Conservation (phyloP, 345 rosid genomes). For the Eucalyptus pumila region DNA sequence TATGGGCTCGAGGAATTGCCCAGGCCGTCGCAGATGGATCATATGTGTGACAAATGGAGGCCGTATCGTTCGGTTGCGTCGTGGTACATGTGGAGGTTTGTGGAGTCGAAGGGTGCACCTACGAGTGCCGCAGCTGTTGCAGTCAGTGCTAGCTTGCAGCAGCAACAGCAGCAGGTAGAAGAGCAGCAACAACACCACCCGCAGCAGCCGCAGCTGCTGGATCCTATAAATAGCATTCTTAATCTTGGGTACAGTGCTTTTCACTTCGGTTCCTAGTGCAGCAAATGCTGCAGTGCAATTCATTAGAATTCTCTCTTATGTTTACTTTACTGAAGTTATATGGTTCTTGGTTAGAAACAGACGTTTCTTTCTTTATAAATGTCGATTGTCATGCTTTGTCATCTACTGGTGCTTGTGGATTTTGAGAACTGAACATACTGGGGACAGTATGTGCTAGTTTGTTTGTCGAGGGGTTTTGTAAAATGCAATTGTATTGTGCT, state of each 20-base stretch:
- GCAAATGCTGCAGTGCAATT: not conserved
- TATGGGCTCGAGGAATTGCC: conserved; percentile 73
- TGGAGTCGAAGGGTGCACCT: conserved; percentile 61
- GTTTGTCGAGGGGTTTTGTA: not conserved
- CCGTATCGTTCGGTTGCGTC: conserved; percentile 93
- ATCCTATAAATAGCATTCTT: conserved; percentile 80
- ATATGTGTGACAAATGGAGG: conserved; percentile 85
- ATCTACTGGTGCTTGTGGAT: not conserved
- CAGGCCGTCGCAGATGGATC: conserved; percentile 92
- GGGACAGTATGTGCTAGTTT: not conserved
- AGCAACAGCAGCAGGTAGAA: conserved; percentile 34
- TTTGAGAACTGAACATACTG: not conserved
- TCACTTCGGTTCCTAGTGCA: conserved; percentile 3
- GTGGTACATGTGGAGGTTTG: conserved; percentile 86
- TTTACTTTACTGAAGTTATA: not conserved
- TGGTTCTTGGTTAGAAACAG: not conserved
- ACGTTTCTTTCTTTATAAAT: not conserved
- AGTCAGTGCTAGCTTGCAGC: conserved; percentile 32
- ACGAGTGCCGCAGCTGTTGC: conserved; percentile 52
- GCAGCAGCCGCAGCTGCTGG: conserved; percentile 61
- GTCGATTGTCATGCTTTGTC: not conserved
- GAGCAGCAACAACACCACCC: conserved; percentile 21
- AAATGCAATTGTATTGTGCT: not conserved
- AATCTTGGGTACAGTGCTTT: conserved; percentile 60
- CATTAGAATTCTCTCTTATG: not conserved